phyloP scores from a whole-genome alignment of 2,329 filamentous ascomycete species.

The Exserohilum turcica region DNA sequence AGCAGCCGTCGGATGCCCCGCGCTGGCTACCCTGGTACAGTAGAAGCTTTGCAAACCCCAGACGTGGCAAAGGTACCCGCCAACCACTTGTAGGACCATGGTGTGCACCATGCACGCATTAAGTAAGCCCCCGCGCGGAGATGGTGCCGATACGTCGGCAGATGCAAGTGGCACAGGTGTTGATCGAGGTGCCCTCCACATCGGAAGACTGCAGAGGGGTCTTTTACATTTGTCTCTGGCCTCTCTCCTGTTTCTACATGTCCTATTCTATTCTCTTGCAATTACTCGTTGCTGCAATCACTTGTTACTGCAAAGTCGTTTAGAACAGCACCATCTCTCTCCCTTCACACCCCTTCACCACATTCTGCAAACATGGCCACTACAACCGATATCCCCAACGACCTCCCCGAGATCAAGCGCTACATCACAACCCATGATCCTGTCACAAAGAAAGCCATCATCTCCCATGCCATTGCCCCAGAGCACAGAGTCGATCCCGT shows the following conservation, averaged over 20 bases:
- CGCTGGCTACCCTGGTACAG: not conserved
- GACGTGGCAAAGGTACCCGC: not conserved
- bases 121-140: not conserved
- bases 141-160: slow-evolving; percentile 5
- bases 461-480: slow-evolving; percentile 35
- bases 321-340: not conserved
- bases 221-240: not conserved
- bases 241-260: not conserved
- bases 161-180: not conserved
- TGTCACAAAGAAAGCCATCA: slow-evolving; percentile 41
- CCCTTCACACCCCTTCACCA: not conserved
- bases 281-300: too few relatives aligned
- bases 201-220: slow-evolving; percentile 6
- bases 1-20: not conserved
- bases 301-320: not conserved
- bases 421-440: slow-evolving; percentile 46
- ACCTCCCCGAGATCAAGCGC: slow-evolving; percentile 38
- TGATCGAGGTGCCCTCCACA: slow-evolving; percentile 9
- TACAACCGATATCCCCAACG: slow-evolving; percentile 19
- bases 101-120: not conserved
- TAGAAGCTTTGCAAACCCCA: too few relatives aligned
- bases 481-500: slow-evolving; percentile 27
- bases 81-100: not conserved
- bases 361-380: slow-evolving; percentile 19
- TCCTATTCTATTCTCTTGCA: not conserved